These are phyloP conservation scores for Stephania yunnanensis DNA, from an alignment of 164 flowering plant species.

Conservation along the genomic window DNA sequence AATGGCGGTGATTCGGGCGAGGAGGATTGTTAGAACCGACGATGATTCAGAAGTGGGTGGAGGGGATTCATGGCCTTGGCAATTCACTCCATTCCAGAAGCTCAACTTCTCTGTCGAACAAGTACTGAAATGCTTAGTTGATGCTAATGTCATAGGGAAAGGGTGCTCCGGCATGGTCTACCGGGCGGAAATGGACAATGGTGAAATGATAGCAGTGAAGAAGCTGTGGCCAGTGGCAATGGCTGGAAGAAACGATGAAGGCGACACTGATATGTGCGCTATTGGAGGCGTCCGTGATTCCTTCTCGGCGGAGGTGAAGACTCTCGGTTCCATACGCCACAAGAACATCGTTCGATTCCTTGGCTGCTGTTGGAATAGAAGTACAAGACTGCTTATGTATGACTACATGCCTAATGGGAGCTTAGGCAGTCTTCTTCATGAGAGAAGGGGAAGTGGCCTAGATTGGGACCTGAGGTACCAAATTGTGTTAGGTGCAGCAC, in stretches of 20 bases:
- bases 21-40: constrained; percentile 32
- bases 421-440: constrained; percentile 47
- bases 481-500: constrained; percentile 48
- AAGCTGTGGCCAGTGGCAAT: constrained; percentile 42
- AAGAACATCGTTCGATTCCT: constrained; percentile 53
- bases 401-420: constrained; percentile 62
- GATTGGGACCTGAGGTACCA: constrained; percentile 53
- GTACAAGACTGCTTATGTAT: constrained; percentile 46
- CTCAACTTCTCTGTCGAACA: constrained; percentile 22
- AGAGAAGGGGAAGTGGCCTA: constrained; percentile 26
- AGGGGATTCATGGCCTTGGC: constrained; percentile 34
- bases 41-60: constrained; percentile 59
- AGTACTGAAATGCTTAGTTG: constrained; percentile 23
- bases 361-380: constrained; percentile 50
- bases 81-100: constrained; percentile 25
- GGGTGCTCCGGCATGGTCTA: constrained; percentile 58
- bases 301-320: constrained; percentile 46
- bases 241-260: neutral
- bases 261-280: neutral
- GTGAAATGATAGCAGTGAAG: constrained; percentile 56
- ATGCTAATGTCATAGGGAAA: constrained; percentile 48
- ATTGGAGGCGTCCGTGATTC: constrained; percentile 16
- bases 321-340: constrained; percentile 50
- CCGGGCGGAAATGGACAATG: constrained; percentile 39
- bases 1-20: constrained; percentile 45